Base-by-base conservation (phyloP, 257 asterid genomes). In the Leptodermis oblonga region DNA sequence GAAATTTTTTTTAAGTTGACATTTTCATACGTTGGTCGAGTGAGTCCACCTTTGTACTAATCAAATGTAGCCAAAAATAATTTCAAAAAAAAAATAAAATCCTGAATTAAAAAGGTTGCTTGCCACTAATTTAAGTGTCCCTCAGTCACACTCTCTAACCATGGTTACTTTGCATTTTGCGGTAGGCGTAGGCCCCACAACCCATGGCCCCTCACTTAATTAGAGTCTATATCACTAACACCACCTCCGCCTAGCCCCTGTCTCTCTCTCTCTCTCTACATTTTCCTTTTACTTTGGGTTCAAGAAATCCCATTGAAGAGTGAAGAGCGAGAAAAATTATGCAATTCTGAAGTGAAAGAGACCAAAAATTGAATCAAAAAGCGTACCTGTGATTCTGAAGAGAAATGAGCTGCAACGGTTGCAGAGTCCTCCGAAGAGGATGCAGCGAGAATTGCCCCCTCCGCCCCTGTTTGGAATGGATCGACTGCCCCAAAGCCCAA, bases 391-490 rank as follows among this genome's bases (percentile, higher is more conserved):
- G 25, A 25, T 15, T 17, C 1, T 6, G 4, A 17, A 36, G 45
- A 25, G 56, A 74, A 64, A 90, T 93, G 99, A 93, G 97, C 83
- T 93, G 99, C 90, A 93, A 85, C 68, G 99, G 97, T 0, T 93
- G 99, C 83, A 75, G 95, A 75, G 92, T 87, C 26, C 73, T 93
- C 4, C 73, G 99, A 59, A 78, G 88, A 80, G 87, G 99, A 3
- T 93, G 99, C 90, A 79, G 80, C 65, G 87, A 83, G 0, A 64
- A 78, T 0, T 93, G 98, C 82, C 77, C 82, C 79, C 76, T 93
- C 39, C 83, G 91, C 65, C 85, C 92, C 20, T 93, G 97, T 82
- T 86, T 93, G 90, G 92, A 74, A 6, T 85, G 95, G 89, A 88
- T 93, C 71, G 73, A 80, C 48, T 64, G 28, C 76, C 84, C 97